Conservation (phyloP, 2,329 filamentous ascomycete genomes). For the Colletotrichum phormii region DNA sequence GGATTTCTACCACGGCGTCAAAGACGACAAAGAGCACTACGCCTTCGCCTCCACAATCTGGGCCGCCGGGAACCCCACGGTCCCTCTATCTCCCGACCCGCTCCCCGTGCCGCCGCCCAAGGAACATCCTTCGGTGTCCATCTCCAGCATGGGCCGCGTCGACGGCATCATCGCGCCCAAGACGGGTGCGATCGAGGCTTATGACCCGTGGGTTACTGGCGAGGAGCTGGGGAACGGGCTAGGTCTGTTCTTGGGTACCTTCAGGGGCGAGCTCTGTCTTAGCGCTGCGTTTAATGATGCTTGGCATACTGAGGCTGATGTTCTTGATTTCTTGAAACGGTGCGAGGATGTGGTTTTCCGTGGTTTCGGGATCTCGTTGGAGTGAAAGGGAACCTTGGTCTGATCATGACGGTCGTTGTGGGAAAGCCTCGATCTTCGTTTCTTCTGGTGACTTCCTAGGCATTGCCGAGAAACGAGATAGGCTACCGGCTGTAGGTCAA, state of each 20-base stretch:
- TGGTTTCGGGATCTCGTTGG: not conserved
- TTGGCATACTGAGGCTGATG: constrained; percentile 48
- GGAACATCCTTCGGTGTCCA: constrained; percentile 42
- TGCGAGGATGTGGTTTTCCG: constrained; percentile 29
- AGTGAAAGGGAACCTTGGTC: too few relatives aligned
- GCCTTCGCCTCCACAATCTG: constrained; percentile 42
- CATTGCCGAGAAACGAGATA: too few relatives aligned
- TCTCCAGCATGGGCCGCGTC: constrained; percentile 50
- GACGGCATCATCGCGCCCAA: constrained; percentile 47
- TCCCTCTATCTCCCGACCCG: constrained; percentile 28
- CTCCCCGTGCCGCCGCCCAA: constrained; percentile 42
- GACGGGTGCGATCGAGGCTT: constrained; percentile 43
- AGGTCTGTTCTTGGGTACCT: constrained; percentile 55
- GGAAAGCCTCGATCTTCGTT: too few relatives aligned
- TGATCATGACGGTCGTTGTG: too few relatives aligned
- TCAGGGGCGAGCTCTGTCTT: constrained; percentile 47
- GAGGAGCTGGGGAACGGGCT: constrained; percentile 55
- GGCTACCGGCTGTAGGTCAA: too few relatives aligned
- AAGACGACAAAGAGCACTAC: constrained; percentile 46
- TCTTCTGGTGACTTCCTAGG: too few relatives aligned
- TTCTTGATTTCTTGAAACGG: constrained; percentile 39
- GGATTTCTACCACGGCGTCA: constrained; percentile 44
- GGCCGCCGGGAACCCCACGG: constrained; percentile 26
- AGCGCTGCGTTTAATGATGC: constrained; percentile 57
- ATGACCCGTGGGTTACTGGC: constrained; percentile 56